Conservation (phyloP, 2,329 filamentous ascomycete species). For the Penicillium expansum region DNA sequence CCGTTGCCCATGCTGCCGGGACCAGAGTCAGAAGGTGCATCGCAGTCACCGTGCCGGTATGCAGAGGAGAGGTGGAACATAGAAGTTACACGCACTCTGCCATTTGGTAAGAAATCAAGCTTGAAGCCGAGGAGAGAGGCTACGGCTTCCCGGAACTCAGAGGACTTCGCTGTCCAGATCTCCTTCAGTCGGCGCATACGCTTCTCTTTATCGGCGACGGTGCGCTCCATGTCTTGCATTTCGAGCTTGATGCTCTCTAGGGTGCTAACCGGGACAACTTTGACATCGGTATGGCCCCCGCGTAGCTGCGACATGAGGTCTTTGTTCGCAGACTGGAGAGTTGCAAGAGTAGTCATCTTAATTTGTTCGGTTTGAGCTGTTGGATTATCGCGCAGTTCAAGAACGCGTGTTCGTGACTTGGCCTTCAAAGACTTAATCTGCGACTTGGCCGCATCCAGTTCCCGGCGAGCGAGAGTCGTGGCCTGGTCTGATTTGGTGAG, state of each 20-base stretch:
- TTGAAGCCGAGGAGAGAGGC: conserved; percentile 91
- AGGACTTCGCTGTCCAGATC: conserved; percentile 85
- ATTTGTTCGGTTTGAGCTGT: conserved; percentile 81
- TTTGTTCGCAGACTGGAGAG: conserved; percentile 77
- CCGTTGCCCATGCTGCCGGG: conserved; percentile 46
- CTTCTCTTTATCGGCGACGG: conserved; percentile 70
- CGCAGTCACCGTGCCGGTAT: conserved; percentile 42
- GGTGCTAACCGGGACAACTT: conserved; percentile 71
- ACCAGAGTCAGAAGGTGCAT: conserved; percentile 60
- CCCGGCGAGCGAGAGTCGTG: conserved; percentile 68
- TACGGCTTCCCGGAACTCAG: conserved; percentile 94
- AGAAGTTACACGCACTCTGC: conserved; percentile 85
- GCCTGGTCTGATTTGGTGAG: conserved; percentile 67
- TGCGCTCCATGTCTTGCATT: conserved; percentile 67
- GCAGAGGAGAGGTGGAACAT: conserved; percentile 70
- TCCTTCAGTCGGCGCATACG: conserved; percentile 82
- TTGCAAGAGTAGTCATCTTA: conserved; percentile 74
- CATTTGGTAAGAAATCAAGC: conserved; percentile 94
- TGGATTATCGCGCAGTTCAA: conserved; percentile 87
- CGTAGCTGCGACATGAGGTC: conserved; percentile 74
- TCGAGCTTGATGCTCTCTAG: conserved; percentile 74
- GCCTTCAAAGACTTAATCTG: conserved; percentile 68
- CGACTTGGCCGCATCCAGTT: conserved; percentile 68
- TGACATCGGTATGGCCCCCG: conserved; percentile 47
- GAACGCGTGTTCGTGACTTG: conserved; percentile 72